A percentile compares a stretch with the other conserved stretches of the same genome.
Evolutionary conservation across 805 yeast genomes (phyloP).

Genomic region (Lipomyces starkeyi): DNA sequence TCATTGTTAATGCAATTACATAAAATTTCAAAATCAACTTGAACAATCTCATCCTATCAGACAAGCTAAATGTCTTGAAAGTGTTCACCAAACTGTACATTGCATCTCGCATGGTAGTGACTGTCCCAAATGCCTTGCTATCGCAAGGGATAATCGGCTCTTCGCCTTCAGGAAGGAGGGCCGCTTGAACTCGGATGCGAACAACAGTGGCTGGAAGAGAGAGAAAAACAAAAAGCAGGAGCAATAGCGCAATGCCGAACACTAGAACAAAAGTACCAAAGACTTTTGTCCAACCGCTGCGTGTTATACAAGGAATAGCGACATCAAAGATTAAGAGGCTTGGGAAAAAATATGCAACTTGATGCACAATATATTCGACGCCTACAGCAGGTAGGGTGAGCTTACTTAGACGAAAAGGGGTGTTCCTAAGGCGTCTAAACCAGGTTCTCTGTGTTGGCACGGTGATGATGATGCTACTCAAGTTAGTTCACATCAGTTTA

Average conservation of each 20-base stretch:
- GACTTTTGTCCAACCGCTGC: neutral
- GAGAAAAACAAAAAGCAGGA: conserved; percentile 8
- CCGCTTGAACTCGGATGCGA: conserved; percentile 15
- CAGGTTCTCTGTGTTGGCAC: conserved; percentile 17
- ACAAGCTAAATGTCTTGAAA: conserved; percentile 7
- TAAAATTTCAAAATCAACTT: neutral
- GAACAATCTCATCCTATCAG: conserved; percentile 9
- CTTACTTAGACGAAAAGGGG: conserved; percentile 4
- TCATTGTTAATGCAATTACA: neutral
- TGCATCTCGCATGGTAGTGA: conserved; percentile 12
- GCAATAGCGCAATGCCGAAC: conserved; percentile 6
- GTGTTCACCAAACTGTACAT: conserved; percentile 3
- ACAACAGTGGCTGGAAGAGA: conserved; percentile 14
- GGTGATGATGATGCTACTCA: conserved; percentile 11
- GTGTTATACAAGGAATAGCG: neutral
- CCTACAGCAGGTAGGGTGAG: conserved; percentile 13
- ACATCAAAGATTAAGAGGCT: neutral
- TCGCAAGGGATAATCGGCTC: conserved; percentile 15
- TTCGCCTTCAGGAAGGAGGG: conserved; percentile 19
- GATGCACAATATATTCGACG: conserved; percentile 1
- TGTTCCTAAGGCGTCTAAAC: neutral
- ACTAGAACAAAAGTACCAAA: conserved; percentile 5
- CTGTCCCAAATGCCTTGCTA: conserved; percentile 9
- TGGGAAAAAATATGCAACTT: neutral
- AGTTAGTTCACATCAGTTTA: neutral